Conservation (phyloP, 1,284 basidiomycete genomes). For the Leccinum fuscescens region DNA sequence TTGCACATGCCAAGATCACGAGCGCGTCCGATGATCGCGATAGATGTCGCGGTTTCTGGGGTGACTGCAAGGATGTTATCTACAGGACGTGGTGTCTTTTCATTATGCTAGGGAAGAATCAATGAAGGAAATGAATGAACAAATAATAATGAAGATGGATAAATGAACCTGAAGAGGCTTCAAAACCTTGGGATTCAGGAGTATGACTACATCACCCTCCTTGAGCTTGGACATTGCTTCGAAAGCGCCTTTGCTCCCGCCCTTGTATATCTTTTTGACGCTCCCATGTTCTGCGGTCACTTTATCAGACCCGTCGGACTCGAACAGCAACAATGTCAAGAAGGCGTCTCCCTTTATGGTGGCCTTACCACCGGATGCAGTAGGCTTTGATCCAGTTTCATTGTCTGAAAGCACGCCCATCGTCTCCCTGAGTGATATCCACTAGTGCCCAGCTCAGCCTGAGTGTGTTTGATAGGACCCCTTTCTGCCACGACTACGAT, state of each 20-base stretch:
- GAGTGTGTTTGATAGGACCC: conserved; percentile 66
- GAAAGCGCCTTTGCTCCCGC: conserved; percentile 91
- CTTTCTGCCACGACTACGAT: conserved; percentile 89
- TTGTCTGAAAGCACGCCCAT: conserved; percentile 36
- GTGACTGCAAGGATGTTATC: conserved; percentile 86
- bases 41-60: conserved; percentile 76
- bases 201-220: conserved; percentile 86
- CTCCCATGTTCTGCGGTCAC: conserved; percentile 48
- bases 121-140: not conserved
- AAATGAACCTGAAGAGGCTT: conserved; percentile 76
- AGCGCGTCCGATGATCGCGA: conserved; percentile 84
- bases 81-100: conserved; percentile 24
- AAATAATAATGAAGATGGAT: not conserved
- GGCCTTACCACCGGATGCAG: conserved; percentile 53
- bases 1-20: conserved; percentile 83
- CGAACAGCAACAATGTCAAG: conserved; percentile 83
- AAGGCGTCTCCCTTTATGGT: conserved; percentile 78
- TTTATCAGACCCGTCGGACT: conserved; percentile 70
- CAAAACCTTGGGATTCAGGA: conserved; percentile 86
- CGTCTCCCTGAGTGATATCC: conserved; percentile 48
- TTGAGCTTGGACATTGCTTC: conserved; percentile 82
- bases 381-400: conserved; percentile 24
- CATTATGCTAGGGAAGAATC: not conserved
- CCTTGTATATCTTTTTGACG: conserved; percentile 69
- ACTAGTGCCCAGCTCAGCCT: conserved; percentile 47